Base-by-base conservation (phyloP, 306 rosid genomes). In the Ceratonia siliqua region DNA sequence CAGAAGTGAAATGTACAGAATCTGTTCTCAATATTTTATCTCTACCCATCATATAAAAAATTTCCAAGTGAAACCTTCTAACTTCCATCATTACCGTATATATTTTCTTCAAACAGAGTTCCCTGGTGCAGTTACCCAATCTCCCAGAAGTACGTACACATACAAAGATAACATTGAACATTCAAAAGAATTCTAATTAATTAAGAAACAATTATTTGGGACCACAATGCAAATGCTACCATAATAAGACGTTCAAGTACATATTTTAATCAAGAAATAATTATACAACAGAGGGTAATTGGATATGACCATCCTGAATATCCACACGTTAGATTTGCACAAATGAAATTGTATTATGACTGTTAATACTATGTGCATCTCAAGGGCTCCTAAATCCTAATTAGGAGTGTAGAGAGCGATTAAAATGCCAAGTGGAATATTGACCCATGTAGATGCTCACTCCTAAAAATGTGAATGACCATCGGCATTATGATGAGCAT, bases 321-420 rank as follows among this genome's bases (percentile, higher is more conserved):
- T 76, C 75, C 45, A 28, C 64, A 15, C 20, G 75, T 84, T 83
- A 33, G 68, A 62, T 72, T 63, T 54, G 41, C 71, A 62, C 49
- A 35, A 49, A 77, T 73, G 73, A 46, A 82, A 68, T 45, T 39
- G 75, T 46, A 76, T 42, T 72, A 73, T 68, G 54, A 72, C 64
- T 72, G 76, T 73, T 42, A 58, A 76, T 68, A 49, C 62, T 76
- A 38, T 68, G 70, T 48, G 84, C 75, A 75, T 70, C 61, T 56
- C 70, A 27, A 58, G 61, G 46, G 43, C 77, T 59, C 76, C 13
- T 1, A 36, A 21, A 74, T 59, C 76, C 13, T 1, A 36, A 21
- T 43, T 21, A 56, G 39, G 68, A 63, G 32, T 17, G 74, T 74
- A 46, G 64, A 58, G 72, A 41, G 65, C 61, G 35, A 71, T 48